Percentiles rank a stretch among this genome's conserved stretches.
phyloP scores from a whole-genome alignment of 1,284 basidiomycete genomes.

The Cutaneotrichosporon cavernicola region DNA sequence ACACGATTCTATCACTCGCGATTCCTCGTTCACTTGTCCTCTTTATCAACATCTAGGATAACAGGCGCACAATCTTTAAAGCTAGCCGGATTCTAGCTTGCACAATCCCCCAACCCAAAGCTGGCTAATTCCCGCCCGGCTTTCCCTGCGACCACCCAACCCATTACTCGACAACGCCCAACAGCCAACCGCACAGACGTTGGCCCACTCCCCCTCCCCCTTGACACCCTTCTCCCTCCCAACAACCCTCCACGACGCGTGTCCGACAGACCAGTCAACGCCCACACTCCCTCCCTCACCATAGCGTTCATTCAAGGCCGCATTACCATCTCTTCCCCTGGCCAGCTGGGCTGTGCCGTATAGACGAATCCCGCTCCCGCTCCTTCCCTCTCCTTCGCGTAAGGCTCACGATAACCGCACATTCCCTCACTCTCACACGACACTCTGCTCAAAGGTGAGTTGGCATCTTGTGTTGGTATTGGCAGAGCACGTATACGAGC shows the following conservation, averaged over 20 bases:
- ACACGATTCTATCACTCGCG: not conserved
- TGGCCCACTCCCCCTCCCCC: not conserved
- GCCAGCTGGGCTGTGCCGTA: constrained; percentile 6
- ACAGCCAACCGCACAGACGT: not conserved
- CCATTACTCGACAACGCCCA: not conserved
- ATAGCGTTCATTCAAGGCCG: not conserved
- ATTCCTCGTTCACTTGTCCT: not conserved
- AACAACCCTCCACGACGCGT: not conserved
- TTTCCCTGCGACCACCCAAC: not conserved
- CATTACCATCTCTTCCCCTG: not conserved
- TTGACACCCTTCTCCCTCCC: not conserved
- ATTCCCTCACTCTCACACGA: not conserved
- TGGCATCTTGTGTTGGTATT: not conserved
- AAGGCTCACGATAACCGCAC: not conserved
- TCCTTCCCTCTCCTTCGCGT: not conserved
- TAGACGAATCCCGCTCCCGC: not conserved
- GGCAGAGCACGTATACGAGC: not conserved
- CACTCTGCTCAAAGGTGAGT: not conserved
- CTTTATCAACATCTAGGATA: not conserved
- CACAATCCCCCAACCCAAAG: not conserved
- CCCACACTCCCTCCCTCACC: not conserved
- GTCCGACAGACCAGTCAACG: not conserved
- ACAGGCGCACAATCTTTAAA: not conserved
- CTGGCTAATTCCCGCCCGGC: not conserved
- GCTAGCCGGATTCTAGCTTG: constrained; percentile 4